A percentile compares a stretch with the other conserved stretches of the same genome.
Conservation (phyloP, 2,329 filamentous ascomycete species). For the Cladosporium velox region DNA sequence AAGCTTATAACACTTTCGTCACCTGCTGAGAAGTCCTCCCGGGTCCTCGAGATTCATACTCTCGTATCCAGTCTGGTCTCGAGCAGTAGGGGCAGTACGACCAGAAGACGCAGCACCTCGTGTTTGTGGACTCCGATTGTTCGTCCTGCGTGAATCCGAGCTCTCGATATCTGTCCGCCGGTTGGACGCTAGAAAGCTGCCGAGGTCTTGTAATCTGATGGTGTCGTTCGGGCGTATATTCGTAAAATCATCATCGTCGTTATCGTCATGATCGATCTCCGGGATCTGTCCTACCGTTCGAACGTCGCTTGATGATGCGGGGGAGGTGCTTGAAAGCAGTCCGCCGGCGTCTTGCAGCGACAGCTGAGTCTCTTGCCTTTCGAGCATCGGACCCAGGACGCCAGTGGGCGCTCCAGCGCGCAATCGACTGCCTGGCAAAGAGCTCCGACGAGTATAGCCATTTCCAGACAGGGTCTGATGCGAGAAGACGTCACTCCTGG, state of each 20-base stretch:
- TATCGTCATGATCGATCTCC: not conserved
- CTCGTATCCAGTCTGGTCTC: not conserved
- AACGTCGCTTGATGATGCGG: not conserved
- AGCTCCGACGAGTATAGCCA: not conserved
- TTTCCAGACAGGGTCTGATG: not conserved
- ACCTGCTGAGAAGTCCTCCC: not conserved
- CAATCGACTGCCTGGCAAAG: conserved; percentile 6
- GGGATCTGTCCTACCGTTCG: conserved; percentile 11
- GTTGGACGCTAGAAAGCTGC: conserved; percentile 11
- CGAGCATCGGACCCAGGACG: conserved; percentile 33
- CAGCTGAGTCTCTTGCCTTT: conserved; percentile 32
- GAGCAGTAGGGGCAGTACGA: not conserved
- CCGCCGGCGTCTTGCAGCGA: conserved; percentile 39
- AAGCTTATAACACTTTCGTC: not conserved
- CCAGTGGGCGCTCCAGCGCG: conserved; percentile 29
- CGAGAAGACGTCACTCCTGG: not conserved
- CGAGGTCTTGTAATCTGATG: conserved; percentile 14
- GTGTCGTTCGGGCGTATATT: conserved; percentile 22
- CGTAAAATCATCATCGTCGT: not conserved
- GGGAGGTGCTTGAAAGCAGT: conserved; percentile 22
- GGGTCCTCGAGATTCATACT: not conserved
- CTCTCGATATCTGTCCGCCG: not conserved
- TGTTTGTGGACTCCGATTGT: too few relatives aligned
- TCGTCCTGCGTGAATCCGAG: not conserved
- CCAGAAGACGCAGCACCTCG: not conserved